Evolutionary conservation across 306 rosid genomes (phyloP), one percentile per base, ranked within the genome.

Genomic region (Begonia loranthoides): DNA sequence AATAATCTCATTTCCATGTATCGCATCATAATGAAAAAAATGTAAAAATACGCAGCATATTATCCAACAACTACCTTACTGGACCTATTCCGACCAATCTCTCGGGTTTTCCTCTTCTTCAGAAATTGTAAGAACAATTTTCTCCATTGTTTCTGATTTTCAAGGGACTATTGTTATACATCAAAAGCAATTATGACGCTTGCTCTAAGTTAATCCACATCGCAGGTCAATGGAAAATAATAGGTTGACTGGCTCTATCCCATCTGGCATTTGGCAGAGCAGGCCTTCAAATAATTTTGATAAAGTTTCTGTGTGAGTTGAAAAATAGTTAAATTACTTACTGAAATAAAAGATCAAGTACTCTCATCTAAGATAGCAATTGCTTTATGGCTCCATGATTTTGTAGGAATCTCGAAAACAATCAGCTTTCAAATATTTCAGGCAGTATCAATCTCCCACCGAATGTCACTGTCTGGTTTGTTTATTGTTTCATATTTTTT

Each of bases 181-280:
- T 41, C 14, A 15, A 51, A 17, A 22, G 12, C 39, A 51, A n/a
- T 49, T 49, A 17, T 44, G 57, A 41, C 15, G 21, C 22, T 28
- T 28, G 9, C 36, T 44, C 51, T 61, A 16, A 57, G 33, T 43
- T 58, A 41, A 72, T 70, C 47, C 46, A 16, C 66, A 14, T 66
- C 68, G 70, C 81, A 92, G 99, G 94, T 92, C 88, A 53, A 66
- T 92, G 64, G 83, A 83, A 24, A 83, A 78, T 80, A 92, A 92
- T 73, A 64, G 56, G 39, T 63, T 92, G 73, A 63, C 9, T 21
- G 96, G 94, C 38, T 54, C 49, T 51, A 67, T 92, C 65, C 63
- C 92, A 59, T 76, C 95, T 65, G 13, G 45, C 61, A 76, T 83
- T 68, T 90, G 95, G 99, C 66, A 65, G 73, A 53, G 67, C 15